phyloP scores from a whole-genome alignment of 306 rosid species.

The Trifolium subterraneum region DNA sequence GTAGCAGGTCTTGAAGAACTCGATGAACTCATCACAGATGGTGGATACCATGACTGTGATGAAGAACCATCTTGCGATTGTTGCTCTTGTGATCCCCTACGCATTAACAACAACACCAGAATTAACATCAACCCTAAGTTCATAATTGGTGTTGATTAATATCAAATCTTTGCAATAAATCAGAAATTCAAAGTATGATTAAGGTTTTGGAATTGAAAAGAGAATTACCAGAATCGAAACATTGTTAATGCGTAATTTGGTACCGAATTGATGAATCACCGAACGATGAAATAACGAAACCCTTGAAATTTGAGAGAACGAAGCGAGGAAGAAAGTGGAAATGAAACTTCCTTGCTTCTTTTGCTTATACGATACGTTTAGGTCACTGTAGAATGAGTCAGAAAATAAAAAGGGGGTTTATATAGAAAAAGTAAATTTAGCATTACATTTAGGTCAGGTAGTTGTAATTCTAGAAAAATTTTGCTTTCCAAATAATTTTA shows the following conservation, averaged over 20 bases:
- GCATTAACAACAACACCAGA: neutral
- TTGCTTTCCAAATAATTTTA: too few species aligned
- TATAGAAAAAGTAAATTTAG: too few species aligned
- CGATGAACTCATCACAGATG: constrained; percentile 65
- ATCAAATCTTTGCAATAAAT: neutral
- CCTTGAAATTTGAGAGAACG: constrained; percentile 45
- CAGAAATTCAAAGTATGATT: neutral
- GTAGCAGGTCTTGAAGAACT: constrained; percentile 72
- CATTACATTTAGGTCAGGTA: too few species aligned
- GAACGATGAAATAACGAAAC: constrained; percentile 20
- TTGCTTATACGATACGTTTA: too few species aligned
- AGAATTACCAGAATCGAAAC: constrained; percentile 84
- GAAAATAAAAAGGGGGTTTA: too few species aligned
- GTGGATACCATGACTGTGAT: constrained; percentile 83
- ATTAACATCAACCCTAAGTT: constrained; percentile 4
- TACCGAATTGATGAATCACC: constrained; percentile 31
- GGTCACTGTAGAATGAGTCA: too few species aligned
- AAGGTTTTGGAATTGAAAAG: neutral
- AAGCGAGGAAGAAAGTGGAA: constrained; percentile 9
- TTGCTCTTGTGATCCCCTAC: constrained; percentile 90
- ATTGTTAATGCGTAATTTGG: constrained; percentile 39
- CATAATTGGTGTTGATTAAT: neutral
- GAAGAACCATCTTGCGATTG: constrained; percentile 63
- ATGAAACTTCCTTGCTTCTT: neutral
- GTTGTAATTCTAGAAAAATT: too few species aligned